A percentile compares a stretch with the other conserved stretches of the same genome.
These are phyloP conservation scores for Solanum megistacrolobum DNA, from an alignment of 257 asterid genomes.

Conservation along the genomic window DNA sequence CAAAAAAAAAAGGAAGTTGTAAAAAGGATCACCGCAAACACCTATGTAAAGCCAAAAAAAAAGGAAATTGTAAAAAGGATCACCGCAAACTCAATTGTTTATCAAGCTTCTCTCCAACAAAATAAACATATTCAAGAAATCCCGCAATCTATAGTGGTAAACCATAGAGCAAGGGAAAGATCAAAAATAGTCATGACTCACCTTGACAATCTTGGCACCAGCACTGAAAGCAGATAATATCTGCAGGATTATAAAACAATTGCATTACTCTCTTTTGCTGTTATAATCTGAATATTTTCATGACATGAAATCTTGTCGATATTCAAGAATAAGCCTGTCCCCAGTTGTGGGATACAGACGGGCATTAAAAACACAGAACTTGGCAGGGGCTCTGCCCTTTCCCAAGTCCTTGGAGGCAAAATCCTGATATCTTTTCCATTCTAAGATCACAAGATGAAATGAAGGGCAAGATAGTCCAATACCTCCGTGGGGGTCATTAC, in stretches of 20 bases:
- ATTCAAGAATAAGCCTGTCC: neutral
- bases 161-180: neutral
- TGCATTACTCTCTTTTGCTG: neutral
- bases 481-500: constrained; percentile 89
- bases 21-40: neutral
- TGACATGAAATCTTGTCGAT: neutral
- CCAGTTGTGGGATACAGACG: neutral
- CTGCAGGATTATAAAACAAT: constrained; percentile 28
- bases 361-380: neutral
- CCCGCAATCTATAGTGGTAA: neutral
- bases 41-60: constrained; percentile 22
- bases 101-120: neutral
- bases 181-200: neutral
- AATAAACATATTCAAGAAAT: neutral
- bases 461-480: neutral
- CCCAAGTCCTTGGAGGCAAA: neutral
- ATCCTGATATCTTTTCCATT: neutral
- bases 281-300: neutral
- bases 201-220: constrained; percentile 78
- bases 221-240: constrained; percentile 48
- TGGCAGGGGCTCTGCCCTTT: neutral
- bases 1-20: neutral
- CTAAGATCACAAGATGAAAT: neutral
- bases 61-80: neutral
- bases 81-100: neutral